phyloP scores from a whole-genome alignment of 805 yeast species.

The Candida maesae region DNA sequence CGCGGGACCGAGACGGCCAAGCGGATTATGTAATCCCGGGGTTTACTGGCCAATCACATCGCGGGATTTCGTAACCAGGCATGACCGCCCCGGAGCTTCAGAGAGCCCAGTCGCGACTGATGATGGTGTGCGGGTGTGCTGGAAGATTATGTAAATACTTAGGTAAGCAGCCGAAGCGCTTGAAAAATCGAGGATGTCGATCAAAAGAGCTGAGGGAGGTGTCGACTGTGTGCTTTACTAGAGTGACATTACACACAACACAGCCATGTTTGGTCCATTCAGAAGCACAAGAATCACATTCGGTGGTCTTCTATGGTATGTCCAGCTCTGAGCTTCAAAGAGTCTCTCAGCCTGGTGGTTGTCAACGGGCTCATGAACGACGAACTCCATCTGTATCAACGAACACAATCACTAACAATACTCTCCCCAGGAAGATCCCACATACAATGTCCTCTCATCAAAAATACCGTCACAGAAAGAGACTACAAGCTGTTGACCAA shows the following conservation, averaged over 20 bases:
- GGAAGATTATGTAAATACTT: background rate
- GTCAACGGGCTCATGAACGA: no score
- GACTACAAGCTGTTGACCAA: slow-evolving; percentile 78
- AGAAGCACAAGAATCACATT: slow-evolving; percentile 50
- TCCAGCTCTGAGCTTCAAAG: slow-evolving; percentile 8
- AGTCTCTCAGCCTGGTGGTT: no score
- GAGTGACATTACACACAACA: background rate
- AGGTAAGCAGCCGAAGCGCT: no score
- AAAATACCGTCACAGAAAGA: slow-evolving; percentile 77
- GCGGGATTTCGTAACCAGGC: slow-evolving; percentile 7
- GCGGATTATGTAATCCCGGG: slow-evolving; percentile 5
- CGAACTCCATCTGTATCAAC: no score
- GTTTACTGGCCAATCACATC: slow-evolving; percentile 4
- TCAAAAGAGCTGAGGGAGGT: background rate
- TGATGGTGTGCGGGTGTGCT: background rate
- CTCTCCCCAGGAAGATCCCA: slow-evolving; percentile 54
- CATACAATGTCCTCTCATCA: slow-evolving; percentile 77
- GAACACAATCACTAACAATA: background rate
- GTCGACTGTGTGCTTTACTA: background rate
- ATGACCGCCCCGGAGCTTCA: slow-evolving; percentile 2
- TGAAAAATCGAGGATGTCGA: background rate
- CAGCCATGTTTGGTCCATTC: slow-evolving; percentile 74
- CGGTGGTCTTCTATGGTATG: slow-evolving; percentile 76
- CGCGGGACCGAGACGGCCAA: slow-evolving; percentile 6
- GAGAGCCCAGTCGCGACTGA: background rate